Conservation (phyloP, 2,329 filamentous ascomycete genomes). For the Pestalotiopsis sp. region DNA sequence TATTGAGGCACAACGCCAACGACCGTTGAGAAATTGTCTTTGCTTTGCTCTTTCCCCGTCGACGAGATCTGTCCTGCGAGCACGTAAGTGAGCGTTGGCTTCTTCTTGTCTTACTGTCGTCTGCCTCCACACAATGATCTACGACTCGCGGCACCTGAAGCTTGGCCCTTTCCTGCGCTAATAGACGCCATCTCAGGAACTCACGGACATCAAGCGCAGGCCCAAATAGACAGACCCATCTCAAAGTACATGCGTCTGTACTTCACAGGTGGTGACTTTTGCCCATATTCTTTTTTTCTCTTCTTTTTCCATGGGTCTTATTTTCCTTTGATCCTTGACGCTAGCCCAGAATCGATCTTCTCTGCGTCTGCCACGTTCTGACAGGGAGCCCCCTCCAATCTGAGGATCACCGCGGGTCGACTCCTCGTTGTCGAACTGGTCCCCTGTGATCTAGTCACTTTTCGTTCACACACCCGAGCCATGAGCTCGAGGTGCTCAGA, state of each 20-base stretch:
- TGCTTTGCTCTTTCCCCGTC: not conserved
- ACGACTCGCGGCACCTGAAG: slow-evolving; percentile 8
- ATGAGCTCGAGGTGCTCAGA: slow-evolving; percentile 15
- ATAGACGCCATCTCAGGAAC: slow-evolving; percentile 8
- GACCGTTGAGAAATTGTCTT: slow-evolving; percentile 5
- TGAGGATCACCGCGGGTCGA: slow-evolving; percentile 15
- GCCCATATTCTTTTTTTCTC: slow-evolving; percentile 7
- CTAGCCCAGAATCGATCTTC: slow-evolving; percentile 13
- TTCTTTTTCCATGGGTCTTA: not conserved
- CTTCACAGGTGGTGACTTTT: not conserved
- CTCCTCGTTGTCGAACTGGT: slow-evolving; percentile 8
- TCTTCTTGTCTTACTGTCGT: slow-evolving; percentile 3
- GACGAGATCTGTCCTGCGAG: not conserved
- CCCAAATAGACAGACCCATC: slow-evolving; percentile 5
- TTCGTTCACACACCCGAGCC: slow-evolving; percentile 10
- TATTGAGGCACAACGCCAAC: not conserved
- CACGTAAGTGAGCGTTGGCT: not conserved
- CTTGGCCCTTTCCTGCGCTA: slow-evolving; percentile 11
- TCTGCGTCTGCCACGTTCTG: slow-evolving; percentile 16
- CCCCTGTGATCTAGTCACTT: slow-evolving; percentile 13
- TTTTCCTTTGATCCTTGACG: slow-evolving; percentile 8
- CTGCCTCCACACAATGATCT: not conserved
- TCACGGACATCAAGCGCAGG: slow-evolving; percentile 10
- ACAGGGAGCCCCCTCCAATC: slow-evolving; percentile 12
- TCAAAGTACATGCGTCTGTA: not conserved